phyloP scores from a whole-genome alignment of 2,329 filamentous ascomycete species.

The Fusarium stilboides region DNA sequence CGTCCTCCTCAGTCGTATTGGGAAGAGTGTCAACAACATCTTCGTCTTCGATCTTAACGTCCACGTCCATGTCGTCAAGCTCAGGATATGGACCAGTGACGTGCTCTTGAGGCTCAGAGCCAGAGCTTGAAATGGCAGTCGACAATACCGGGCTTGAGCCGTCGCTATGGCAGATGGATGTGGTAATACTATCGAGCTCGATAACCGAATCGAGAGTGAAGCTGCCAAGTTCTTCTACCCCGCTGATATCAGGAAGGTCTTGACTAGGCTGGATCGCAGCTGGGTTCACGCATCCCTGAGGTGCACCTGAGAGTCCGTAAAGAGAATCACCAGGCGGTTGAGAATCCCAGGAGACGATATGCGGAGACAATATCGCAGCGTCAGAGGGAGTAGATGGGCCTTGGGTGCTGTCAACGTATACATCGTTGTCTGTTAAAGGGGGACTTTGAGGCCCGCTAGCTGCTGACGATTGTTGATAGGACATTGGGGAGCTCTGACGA shows the following conservation, averaged over 20 bases:
- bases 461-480: slow-evolving; percentile 37
- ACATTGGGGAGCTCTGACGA: slow-evolving; percentile 38
- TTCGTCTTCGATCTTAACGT: slow-evolving; percentile 10
- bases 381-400: slow-evolving; percentile 42
- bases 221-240: slow-evolving; percentile 1
- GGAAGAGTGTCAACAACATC: not conserved
- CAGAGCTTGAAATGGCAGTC: not conserved
- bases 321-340: slow-evolving; percentile 30
- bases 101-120: slow-evolving; percentile 7
- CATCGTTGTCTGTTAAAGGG: slow-evolving; percentile 35
- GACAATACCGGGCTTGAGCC: not conserved
- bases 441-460: slow-evolving; percentile 42
- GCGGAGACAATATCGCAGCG: slow-evolving; percentile 25
- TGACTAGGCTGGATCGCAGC: slow-evolving; percentile 34
- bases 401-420: slow-evolving; percentile 29
- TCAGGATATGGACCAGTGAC: slow-evolving; percentile 26
- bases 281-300: slow-evolving; percentile 38
- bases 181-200: slow-evolving; percentile 7
- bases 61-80: slow-evolving; percentile 15
- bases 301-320: slow-evolving; percentile 23
- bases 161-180: not conserved
- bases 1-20: not conserved
- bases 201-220: slow-evolving; percentile 17
- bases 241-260: not conserved
- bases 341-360: slow-evolving; percentile 18